Conservation (phyloP, 306 rosid species). For the Quercus engelmannii region DNA sequence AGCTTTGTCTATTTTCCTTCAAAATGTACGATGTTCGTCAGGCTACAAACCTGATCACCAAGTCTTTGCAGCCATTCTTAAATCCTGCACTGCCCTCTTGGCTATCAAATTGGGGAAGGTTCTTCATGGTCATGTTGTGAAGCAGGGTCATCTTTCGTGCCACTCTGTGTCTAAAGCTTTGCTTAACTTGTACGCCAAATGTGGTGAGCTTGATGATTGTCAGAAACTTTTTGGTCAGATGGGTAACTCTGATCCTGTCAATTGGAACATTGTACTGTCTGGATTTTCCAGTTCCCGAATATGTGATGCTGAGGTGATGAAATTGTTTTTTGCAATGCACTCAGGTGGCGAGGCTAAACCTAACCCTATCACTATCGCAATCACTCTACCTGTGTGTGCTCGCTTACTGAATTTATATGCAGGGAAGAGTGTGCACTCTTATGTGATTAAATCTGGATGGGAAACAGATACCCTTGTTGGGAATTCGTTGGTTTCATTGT, state of each 20-base stretch:
- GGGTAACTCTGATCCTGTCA: conserved; percentile 52
- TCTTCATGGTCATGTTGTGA: conserved; percentile 60
- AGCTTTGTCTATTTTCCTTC: conserved; percentile 48
- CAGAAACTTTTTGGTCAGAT: conserved; percentile 55
- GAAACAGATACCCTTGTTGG: conserved; percentile 58
- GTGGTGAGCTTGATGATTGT: conserved; percentile 59
- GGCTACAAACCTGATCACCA: conserved; percentile 50
- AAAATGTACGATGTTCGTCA: conserved; percentile 14
- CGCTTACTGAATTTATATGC: conserved; percentile 39
- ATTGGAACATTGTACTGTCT: conserved; percentile 80
- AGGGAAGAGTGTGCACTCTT: conserved; percentile 59
- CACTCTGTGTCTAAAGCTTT: conserved; percentile 60
- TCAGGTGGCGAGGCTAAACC: conserved; percentile 50
- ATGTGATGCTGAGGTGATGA: conserved; percentile 24
- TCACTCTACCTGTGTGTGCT: conserved; percentile 69
- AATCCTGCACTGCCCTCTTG: conserved; percentile 61
- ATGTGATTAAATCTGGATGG: conserved; percentile 68
- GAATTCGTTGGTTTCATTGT: conserved; percentile 74
- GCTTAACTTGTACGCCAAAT: conserved; percentile 86
- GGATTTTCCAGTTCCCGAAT: conserved; percentile 55
- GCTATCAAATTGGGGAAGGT: conserved; percentile 52
- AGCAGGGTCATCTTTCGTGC: conserved; percentile 64
- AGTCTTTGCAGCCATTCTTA: conserved; percentile 55
- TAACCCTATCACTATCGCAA: conserved; percentile 66
- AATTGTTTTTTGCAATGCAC: conserved; percentile 56